A percentile compares a stretch with the other conserved stretches of the same genome.
Evolutionary conservation across 495 filamentous ascomycete genomes (phyloP).

Genomic region (Penicilliopsis zonata): DNA sequence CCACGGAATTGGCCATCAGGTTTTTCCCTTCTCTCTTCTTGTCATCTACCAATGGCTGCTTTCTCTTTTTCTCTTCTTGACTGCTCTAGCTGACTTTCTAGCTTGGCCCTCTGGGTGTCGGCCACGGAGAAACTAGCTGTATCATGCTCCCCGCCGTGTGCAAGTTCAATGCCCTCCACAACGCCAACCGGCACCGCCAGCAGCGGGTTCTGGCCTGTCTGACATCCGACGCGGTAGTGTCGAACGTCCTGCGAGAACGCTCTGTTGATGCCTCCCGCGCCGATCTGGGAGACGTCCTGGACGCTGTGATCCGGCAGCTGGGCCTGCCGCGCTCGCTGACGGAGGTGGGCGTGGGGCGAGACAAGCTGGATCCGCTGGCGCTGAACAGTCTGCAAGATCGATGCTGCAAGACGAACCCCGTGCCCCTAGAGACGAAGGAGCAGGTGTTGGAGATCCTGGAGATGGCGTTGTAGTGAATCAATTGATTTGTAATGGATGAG

Average conservation of each 20-base stretch:
- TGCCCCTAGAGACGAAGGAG: constrained; percentile 32
- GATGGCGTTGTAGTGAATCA: constrained; percentile 17
- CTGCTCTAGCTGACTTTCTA: neutral
- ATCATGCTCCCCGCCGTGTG: constrained; percentile 49
- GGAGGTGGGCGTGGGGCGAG: constrained; percentile 41
- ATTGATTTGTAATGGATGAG: no score
- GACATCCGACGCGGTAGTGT: constrained; percentile 31
- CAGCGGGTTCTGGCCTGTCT: constrained; percentile 33
- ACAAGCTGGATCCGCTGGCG: constrained; percentile 39
- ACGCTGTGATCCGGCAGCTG: constrained; percentile 40
- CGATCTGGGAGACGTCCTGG: constrained; percentile 43
- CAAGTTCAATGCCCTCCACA: constrained; percentile 42
- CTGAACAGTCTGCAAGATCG: constrained; percentile 39
- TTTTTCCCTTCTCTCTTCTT: constrained; percentile 5
- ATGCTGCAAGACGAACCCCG: constrained; percentile 37
- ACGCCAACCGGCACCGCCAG: constrained; percentile 36
- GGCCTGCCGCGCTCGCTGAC: constrained; percentile 43
- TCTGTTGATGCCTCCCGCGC: constrained; percentile 20
- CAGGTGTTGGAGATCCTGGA: constrained; percentile 47
- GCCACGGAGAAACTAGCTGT: constrained; percentile 56
- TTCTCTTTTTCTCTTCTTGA: neutral
- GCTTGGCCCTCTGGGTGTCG: constrained; percentile 51
- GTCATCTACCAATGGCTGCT: neutral
- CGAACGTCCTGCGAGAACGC: constrained; percentile 22
- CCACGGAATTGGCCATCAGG: constrained; percentile 58